Conservation (phyloP, 2,329 filamentous ascomycete species). For the Penicillium aurantiogriseum region DNA sequence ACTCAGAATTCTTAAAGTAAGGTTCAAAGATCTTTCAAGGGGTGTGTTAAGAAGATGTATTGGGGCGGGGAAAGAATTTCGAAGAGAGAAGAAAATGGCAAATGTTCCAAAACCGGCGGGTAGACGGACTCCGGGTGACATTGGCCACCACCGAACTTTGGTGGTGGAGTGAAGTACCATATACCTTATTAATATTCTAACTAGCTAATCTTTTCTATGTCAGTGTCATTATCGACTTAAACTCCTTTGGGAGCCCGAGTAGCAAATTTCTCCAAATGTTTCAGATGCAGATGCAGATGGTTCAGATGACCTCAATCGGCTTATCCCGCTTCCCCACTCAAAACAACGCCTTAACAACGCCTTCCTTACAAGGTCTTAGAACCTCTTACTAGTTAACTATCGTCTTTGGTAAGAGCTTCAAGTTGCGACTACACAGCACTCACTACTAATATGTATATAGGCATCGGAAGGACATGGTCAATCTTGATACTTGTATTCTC, state of each 20-base stretch:
- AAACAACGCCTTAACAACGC: neutral
- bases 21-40: neutral
- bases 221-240: neutral
- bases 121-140: constrained; percentile 18
- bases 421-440: neutral
- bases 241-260: constrained; percentile 3
- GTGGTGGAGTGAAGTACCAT: constrained; percentile 14
- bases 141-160: constrained; percentile 12
- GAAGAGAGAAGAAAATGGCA: constrained; percentile 1
- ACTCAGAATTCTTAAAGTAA: neutral
- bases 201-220: no score
- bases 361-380: no score
- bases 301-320: neutral
- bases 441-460: neutral
- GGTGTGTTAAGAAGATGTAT: neutral
- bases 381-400: neutral
- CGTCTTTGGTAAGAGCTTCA: neutral
- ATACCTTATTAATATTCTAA: neutral
- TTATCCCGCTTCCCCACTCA: neutral
- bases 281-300: neutral
- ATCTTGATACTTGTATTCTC: neutral
- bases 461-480: neutral
- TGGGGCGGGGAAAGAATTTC: neutral
- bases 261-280: neutral
- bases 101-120: constrained; percentile 20